phyloP scores from a whole-genome alignment of 2,329 filamentous ascomycete species.

The Fusarium dimerum region DNA sequence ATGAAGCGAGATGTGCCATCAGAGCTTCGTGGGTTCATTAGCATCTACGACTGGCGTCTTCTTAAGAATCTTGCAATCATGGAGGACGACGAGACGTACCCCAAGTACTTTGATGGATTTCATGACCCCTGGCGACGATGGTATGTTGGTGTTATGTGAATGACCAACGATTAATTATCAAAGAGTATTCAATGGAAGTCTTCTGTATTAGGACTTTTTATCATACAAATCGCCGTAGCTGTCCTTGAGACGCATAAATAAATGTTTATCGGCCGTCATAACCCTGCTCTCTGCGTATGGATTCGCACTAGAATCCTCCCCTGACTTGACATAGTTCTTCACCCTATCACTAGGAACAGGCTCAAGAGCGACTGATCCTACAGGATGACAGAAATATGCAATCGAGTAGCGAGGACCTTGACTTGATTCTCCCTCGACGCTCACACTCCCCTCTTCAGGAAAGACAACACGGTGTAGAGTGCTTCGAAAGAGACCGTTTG shows the following conservation, averaged over 20 bases:
- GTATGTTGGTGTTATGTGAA: constrained; percentile 44
- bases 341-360: constrained; percentile 63
- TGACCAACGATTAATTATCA: background rate
- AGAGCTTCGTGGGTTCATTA: constrained; percentile 39
- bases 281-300: constrained; percentile 55
- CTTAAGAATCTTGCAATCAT: constrained; percentile 41
- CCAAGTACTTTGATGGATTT: constrained; percentile 37
- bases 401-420: constrained; percentile 62
- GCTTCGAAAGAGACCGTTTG: constrained; percentile 79
- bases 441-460: constrained; percentile 29
- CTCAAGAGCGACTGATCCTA: constrained; percentile 51
- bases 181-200: background rate
- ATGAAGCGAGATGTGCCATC: constrained; percentile 28
- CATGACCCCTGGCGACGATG: constrained; percentile 46
- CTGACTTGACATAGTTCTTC: constrained; percentile 38
- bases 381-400: constrained; percentile 69
- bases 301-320: constrained; percentile 38
- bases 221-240: constrained; percentile 60
- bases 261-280: constrained; percentile 64
- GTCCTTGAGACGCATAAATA: constrained; percentile 60
- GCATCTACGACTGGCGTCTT: constrained; percentile 50
- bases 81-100: constrained; percentile 36
- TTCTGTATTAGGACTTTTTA: constrained; percentile 32
- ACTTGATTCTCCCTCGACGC: constrained; percentile 46
- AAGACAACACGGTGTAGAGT: constrained; percentile 91